Evolutionary conservation across 768 basidiomycete species (phyloP), one percentile per base, ranked within the genome.

Genomic region (Coprinellus aureogranulatus): DNA sequence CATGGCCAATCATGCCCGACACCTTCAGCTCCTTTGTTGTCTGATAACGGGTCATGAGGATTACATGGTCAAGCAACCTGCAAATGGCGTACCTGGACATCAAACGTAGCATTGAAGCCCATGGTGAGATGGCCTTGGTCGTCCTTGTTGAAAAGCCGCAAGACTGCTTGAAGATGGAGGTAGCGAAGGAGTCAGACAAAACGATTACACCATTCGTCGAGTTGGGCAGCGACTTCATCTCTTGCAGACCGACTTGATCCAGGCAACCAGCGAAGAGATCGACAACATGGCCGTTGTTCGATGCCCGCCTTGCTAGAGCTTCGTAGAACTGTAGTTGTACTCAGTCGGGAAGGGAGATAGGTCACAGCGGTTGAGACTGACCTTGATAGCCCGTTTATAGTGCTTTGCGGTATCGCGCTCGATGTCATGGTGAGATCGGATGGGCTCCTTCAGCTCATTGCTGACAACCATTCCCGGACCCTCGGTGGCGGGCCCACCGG

Each of bases 51-150:
- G 53, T 2, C 26, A 11, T 25, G 52, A 23, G 50, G 30, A 10
- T 34, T 25, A 41, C 40, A 39, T n/a, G 28, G 30, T 20, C 6
- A 48, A 26, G 8, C 30, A 34, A 14, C 34, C 23, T 31, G 11
- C 20, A 48, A 60, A 25, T 39, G 47, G 60, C 65, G 41, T 65
- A 92, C 93, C 84, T 95, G 90, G 25, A 99, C 96, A 70, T 98
- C 97, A 64, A 99, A 96, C 0, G 94, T 98, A 10, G 94, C 97
- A 65, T 98, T 99, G 78, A 98, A 98, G 55, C 96, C 97, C 95
- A 98, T 98, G 67, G 90, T 85, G 26, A 98, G 79, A 62, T 90
- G 82, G 1, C 95, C 96, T 61, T 96, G 86, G 18, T 90, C 92
- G 62, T 96, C 96, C 71, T 97, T 98, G 67, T 81, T 85, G 72